phyloP scores from a whole-genome alignment of 345 rosid species.

The Orychophragmus violaceus region DNA sequence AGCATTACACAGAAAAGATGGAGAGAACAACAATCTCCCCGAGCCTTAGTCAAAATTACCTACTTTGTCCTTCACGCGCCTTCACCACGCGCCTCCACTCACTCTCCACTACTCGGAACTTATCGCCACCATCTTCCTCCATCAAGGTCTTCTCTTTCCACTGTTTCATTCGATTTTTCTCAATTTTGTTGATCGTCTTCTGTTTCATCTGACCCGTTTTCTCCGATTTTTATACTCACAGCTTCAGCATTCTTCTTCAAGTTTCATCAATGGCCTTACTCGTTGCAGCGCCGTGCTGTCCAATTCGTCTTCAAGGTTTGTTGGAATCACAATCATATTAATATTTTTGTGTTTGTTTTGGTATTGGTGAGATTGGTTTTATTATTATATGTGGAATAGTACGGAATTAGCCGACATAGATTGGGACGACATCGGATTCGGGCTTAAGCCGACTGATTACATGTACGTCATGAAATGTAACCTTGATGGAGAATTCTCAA shows the following conservation, averaged over 20 bases:
- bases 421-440: conserved; percentile 87
- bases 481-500: conserved; percentile 48
- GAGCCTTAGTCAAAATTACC: conserved; percentile 35
- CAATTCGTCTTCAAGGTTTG: conserved; percentile 22
- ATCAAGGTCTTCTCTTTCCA: conserved; percentile 36
- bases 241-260: conserved; percentile 27
- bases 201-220: neutral
- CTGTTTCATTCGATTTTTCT: neutral
- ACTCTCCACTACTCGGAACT: conserved; percentile 12
- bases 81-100: conserved; percentile 27
- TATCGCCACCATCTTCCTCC: conserved; percentile 21
- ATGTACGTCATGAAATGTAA: conserved; percentile 75
- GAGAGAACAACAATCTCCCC: conserved; percentile 42
- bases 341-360: neutral
- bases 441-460: conserved; percentile 65
- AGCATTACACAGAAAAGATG: conserved; percentile 34
- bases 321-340: neutral
- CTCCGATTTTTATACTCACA: conserved; percentile 24
- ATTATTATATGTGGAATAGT: conserved; percentile 18
- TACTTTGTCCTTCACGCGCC: conserved; percentile 40
- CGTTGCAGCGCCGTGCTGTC: conserved; percentile 28
- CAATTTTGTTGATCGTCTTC: neutral
- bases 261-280: conserved; percentile 22
- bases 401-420: conserved; percentile 61
- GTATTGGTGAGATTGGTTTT: neutral